Evolutionary conservation across 768 basidiomycete genomes (phyloP).

Genomic region (Russula sp.): DNA sequence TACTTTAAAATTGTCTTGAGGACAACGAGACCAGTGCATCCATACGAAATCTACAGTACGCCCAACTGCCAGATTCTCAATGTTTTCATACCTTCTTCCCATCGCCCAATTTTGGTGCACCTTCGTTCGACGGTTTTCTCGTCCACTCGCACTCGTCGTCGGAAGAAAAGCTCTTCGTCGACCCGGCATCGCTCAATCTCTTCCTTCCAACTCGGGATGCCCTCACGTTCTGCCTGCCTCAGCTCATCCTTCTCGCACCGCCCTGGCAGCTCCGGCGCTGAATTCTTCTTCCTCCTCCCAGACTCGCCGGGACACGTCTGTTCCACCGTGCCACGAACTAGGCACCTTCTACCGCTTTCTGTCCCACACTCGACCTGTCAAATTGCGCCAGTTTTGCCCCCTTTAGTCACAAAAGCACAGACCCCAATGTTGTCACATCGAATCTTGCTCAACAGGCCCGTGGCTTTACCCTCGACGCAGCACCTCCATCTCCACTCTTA

Average conservation of each 20-base stretch:
- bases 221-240: constrained; percentile 1
- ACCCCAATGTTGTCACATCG: neutral
- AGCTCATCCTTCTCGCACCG: neutral
- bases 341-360: neutral
- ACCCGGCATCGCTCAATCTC: neutral
- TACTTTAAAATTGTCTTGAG: too few species aligned
- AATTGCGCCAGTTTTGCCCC: neutral
- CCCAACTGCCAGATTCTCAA: constrained; percentile 2
- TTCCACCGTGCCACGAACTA: neutral
- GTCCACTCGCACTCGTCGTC: neutral
- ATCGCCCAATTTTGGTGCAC: neutral
- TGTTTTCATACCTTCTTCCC: constrained; percentile 8
- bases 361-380: neutral
- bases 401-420: neutral
- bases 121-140: neutral
- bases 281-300: neutral
- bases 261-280: neutral
- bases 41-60: neutral
- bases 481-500: neutral
- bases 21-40: neutral
- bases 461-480: neutral
- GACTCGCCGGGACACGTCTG: neutral
- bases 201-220: neutral
- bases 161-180: constrained; percentile 1
- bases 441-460: neutral